Evolutionary conservation across 2,329 filamentous ascomycete genomes (phyloP).

Genomic region (Pseudocercospora musae): DNA sequence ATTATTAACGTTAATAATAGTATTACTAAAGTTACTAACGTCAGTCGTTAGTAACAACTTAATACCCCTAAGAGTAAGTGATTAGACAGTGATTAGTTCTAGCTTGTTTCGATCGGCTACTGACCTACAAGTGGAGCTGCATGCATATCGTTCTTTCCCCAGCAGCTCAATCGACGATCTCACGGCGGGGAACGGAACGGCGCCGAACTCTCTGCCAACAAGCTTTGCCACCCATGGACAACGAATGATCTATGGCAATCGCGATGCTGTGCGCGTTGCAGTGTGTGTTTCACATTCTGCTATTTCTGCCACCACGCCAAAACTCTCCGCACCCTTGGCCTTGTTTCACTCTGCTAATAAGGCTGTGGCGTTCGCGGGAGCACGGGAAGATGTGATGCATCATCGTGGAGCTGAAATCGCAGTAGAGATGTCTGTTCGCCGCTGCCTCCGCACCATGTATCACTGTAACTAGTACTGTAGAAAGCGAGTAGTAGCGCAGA

Average conservation of each 20-base stretch:
- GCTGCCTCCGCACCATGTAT: background rate
- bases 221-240: background rate
- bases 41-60: too few relatives aligned
- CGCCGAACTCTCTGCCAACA: background rate
- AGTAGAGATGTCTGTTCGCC: too few relatives aligned
- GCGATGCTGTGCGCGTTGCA: background rate
- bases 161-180: background rate
- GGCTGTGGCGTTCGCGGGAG: background rate
- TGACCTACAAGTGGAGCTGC: background rate
- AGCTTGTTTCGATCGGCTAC: background rate
- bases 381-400: background rate
- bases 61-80: too few relatives aligned
- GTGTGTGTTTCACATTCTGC: conserved; percentile 6
- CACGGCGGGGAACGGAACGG: background rate
- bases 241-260: too few relatives aligned
- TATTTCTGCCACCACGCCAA: background rate
- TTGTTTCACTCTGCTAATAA: background rate
- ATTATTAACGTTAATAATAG: too few relatives aligned
- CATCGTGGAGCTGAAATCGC: too few relatives aligned
- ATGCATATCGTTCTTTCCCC: background rate
- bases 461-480: too few relatives aligned
- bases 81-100: too few relatives aligned
- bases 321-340: background rate
- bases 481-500: too few relatives aligned
- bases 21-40: too few relatives aligned